Percentiles rank a stretch among this genome's conserved stretches.
phyloP scores from a whole-genome alignment of 371 early-diverging fungal species.

The Encephalitozoon cuniculi region DNA sequence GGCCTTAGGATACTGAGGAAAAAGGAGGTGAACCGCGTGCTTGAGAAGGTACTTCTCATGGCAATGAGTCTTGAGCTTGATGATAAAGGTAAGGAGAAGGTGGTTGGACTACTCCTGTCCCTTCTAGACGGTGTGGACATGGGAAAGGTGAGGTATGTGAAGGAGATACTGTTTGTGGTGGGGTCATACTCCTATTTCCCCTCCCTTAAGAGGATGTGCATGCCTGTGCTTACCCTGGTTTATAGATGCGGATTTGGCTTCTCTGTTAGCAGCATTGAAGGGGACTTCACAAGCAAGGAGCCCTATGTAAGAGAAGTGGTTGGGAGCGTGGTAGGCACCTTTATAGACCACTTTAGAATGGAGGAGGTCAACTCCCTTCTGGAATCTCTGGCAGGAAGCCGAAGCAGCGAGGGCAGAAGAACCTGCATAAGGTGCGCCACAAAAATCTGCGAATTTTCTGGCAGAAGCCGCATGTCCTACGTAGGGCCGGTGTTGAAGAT shows the following conservation, averaged over 20 bases:
- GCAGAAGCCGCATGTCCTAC: background rate
- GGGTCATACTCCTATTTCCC: background rate
- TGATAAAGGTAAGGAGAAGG: background rate
- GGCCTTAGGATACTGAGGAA: background rate
- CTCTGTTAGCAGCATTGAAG: background rate
- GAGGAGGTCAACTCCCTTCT: background rate
- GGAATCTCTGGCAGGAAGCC: background rate
- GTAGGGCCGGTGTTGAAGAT: background rate
- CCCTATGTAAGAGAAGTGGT: background rate
- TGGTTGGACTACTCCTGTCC: background rate
- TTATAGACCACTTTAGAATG: background rate
- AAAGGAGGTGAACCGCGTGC: background rate
- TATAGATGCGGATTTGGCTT: background rate
- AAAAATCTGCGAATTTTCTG: background rate
- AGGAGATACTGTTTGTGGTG: slow-evolving; percentile 4
- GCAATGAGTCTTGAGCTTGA: background rate
- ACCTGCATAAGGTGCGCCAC: background rate
- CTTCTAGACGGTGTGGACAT: background rate
- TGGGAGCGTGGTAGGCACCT: background rate
- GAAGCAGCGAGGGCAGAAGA: background rate
- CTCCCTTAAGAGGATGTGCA: background rate
- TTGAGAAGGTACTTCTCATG: background rate
- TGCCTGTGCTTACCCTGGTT: background rate
- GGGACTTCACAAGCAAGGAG: background rate
- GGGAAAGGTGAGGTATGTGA: background rate